phyloP scores from a whole-genome alignment of 2,329 filamentous ascomycete genomes.

The Calycina marina region DNA sequence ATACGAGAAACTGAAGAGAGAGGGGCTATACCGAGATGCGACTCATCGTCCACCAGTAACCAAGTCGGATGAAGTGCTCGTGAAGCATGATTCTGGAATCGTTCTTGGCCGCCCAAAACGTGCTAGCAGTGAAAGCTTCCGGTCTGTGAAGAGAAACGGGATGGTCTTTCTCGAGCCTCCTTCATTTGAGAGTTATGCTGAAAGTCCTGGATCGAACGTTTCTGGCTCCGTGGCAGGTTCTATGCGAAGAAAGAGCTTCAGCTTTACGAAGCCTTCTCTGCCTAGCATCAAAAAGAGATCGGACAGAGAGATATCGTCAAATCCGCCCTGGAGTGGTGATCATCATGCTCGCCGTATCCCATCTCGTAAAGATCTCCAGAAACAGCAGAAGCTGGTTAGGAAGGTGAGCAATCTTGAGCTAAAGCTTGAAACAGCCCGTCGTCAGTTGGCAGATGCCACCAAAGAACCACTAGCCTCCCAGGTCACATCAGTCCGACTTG shows the following conservation, averaged over 20 bases:
- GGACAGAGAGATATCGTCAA: slow-evolving; percentile 4
- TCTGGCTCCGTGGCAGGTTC: slow-evolving; percentile 4
- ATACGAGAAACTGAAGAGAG: slow-evolving; percentile 38
- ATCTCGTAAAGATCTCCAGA: slow-evolving; percentile 40
- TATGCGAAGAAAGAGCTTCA: slow-evolving; percentile 10
- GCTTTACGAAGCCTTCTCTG: slow-evolving; percentile 16
- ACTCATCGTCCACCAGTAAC: slow-evolving; percentile 19
- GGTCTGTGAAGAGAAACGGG: slow-evolving; percentile 17
- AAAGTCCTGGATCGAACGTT: slow-evolving; percentile 11
- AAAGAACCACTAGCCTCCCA: slow-evolving; percentile 23
- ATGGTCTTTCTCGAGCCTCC: slow-evolving; percentile 13
- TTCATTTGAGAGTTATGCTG: slow-evolving; percentile 3
- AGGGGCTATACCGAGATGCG: slow-evolving; percentile 27
- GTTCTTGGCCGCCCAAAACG: slow-evolving; percentile 7
- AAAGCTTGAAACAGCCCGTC: slow-evolving; percentile 39
- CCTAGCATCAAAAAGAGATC: slow-evolving; percentile 13
- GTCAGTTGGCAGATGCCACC: slow-evolving; percentile 35
- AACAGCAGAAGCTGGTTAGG: slow-evolving; percentile 41
- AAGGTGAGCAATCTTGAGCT: slow-evolving; percentile 44
- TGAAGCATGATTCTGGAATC: slow-evolving; percentile 20
- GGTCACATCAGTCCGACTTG: slow-evolving; percentile 6
- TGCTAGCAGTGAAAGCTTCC: slow-evolving; percentile 5
- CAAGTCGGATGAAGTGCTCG: slow-evolving; percentile 2
- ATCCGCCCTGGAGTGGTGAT: neutral
- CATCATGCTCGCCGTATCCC: slow-evolving; percentile 27